Conservation (phyloP, 192 early-diverging fungal species). For the Linnemannia exigua region DNA sequence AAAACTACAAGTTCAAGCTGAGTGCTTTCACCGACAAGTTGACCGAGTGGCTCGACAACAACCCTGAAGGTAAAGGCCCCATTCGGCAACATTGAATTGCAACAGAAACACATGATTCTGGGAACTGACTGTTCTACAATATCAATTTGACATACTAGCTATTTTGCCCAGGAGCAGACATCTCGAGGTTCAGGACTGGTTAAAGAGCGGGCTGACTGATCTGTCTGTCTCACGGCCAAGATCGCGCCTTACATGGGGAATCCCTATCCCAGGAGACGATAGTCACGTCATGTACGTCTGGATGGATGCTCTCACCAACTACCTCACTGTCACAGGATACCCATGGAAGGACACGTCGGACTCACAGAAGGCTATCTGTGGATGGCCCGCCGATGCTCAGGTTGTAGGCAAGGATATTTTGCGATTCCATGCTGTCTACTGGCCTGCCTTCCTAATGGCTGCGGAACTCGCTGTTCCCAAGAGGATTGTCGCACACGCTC, state of each 20-base stretch:
- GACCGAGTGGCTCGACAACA: conserved; percentile 75
- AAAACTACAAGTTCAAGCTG: conserved; percentile 95
- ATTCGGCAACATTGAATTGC: not conserved
- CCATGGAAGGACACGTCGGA: conserved; percentile 71
- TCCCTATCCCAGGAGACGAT: conserved; percentile 89
- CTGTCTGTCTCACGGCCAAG: conserved; percentile 89
- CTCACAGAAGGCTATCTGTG: conserved; percentile 25
- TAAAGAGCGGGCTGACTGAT: conserved; percentile 73
- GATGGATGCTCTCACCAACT: conserved; percentile 96
- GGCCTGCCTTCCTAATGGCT: conserved; percentile 97
- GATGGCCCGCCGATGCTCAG: conserved; percentile 83
- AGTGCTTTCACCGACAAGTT: conserved; percentile 73
- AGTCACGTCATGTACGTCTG: conserved; percentile 97
- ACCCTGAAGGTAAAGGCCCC: conserved; percentile 65
- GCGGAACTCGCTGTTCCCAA: conserved; percentile 81
- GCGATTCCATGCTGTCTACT: conserved; percentile 97
- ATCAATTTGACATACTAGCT: conserved; percentile 36
- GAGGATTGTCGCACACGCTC: conserved; percentile 92
- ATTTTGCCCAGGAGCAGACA: conserved; percentile 76
- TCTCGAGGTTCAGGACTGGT: conserved; percentile 77
- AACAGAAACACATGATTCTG: not conserved
- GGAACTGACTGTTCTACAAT: not conserved
- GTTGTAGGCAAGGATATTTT: conserved; percentile 97
- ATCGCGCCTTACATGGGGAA: conserved; percentile 89
- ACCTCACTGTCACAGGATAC: conserved; percentile 89